phyloP scores from a whole-genome alignment of 2,329 filamentous ascomycete species.

The Sclerotiophoma versabilis region DNA sequence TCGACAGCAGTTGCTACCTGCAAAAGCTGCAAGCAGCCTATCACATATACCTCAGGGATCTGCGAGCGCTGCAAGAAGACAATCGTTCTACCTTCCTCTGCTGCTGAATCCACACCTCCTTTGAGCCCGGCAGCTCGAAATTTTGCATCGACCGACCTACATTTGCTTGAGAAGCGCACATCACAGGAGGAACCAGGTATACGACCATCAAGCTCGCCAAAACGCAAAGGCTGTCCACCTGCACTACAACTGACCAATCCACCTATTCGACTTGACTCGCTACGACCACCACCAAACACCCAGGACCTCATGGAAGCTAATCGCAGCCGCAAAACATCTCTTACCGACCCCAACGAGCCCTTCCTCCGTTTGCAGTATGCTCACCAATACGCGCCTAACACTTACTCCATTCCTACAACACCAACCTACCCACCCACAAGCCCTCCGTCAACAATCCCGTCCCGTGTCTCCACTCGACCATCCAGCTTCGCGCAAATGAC shows the following conservation, averaged over 20 bases:
- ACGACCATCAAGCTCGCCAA: slow-evolving; percentile 26
- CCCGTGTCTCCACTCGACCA: slow-evolving; percentile 34
- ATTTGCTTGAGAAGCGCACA: slow-evolving; percentile 27
- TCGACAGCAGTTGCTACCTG: slow-evolving; percentile 38
- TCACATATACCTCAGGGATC: slow-evolving; percentile 36
- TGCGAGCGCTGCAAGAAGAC: slow-evolving; percentile 43
- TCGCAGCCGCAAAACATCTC: slow-evolving; percentile 36
- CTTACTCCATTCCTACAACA: slow-evolving; percentile 25
- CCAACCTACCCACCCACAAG: slow-evolving; percentile 31
- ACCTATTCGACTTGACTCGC: slow-evolving; percentile 42
- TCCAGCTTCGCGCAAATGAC: slow-evolving; percentile 18
- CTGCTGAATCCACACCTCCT: slow-evolving; percentile 38
- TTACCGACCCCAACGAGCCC: slow-evolving; percentile 41
- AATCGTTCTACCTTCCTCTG: slow-evolving; percentile 27
- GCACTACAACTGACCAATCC: slow-evolving; percentile 32
- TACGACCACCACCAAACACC: slow-evolving; percentile 30
- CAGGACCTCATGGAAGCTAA: slow-evolving; percentile 17
- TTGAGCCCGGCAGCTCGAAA: slow-evolving; percentile 33
- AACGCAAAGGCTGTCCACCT: slow-evolving; percentile 27
- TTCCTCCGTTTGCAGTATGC: slow-evolving; percentile 38
- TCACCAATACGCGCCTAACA: slow-evolving; percentile 22
- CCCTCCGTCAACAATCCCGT: slow-evolving; percentile 33
- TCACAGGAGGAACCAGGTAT: slow-evolving; percentile 20
- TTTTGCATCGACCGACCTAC: slow-evolving; percentile 32
- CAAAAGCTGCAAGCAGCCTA: slow-evolving; percentile 39